phyloP scores from a whole-genome alignment of 208 protist species.

The Trypanosoma melophagium region DNA sequence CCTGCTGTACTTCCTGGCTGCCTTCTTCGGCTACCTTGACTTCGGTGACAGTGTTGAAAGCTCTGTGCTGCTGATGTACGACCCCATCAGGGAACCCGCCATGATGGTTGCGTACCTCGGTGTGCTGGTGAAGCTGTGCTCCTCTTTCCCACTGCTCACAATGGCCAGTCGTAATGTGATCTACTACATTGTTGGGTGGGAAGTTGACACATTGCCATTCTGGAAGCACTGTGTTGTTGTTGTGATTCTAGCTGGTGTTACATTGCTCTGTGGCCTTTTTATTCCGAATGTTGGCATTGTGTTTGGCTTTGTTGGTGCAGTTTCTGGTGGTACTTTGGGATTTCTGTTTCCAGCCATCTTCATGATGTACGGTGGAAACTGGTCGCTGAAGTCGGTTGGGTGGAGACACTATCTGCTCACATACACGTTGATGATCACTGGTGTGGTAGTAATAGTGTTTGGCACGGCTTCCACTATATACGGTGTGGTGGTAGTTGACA shows the following conservation, averaged over 20 bases:
- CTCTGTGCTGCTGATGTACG: no score
- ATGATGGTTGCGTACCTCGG: slow-evolving; percentile 67
- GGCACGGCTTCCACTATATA: no score
- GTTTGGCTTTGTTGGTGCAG: slow-evolving; percentile 53
- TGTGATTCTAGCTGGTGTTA: slow-evolving; percentile 41
- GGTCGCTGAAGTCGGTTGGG: no score
- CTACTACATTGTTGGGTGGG: slow-evolving; percentile 47
- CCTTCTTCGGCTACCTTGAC: no score
- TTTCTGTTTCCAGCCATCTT: slow-evolving; percentile 90
- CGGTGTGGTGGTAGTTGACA: no score
- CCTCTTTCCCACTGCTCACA: slow-evolving; percentile 54
- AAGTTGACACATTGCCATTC: slow-evolving; percentile 49
- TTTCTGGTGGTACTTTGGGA: slow-evolving; percentile 56
- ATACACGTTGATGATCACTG: no score
- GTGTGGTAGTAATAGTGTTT: no score
- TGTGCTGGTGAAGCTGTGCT: slow-evolving; percentile 64
- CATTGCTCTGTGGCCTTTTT: slow-evolving; percentile 27
- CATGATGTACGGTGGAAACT: slow-evolving; percentile 95
- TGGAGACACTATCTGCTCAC: no score
- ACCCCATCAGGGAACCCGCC: no score
- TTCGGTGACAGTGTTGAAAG: no score
- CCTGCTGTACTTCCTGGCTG: no score
- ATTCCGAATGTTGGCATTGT: slow-evolving; percentile 40
- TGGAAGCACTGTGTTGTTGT: slow-evolving; percentile 61
- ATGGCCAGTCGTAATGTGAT: slow-evolving; percentile 71